Evolutionary conservation across 768 basidiomycete species (phyloP), one percentile per base, ranked within the genome.

Genomic region (Rhodotorula graminis): DNA sequence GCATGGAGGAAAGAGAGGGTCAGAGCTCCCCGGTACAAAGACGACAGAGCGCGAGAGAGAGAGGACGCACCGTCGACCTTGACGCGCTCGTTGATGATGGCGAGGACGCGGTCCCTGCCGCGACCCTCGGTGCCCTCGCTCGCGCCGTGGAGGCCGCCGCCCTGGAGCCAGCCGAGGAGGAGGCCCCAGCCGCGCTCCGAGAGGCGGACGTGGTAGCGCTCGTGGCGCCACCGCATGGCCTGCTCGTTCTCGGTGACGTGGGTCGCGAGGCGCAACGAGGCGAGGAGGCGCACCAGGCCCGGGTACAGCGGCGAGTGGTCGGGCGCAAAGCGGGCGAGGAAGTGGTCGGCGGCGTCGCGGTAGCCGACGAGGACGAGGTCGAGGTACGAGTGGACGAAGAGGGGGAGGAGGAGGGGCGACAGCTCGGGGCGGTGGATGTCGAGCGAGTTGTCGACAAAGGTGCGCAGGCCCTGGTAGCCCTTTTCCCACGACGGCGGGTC

Each of bases 321-420:
- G 5, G 87, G 80, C 18, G 86, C 84, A 72, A 96, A 83, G 4
- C 76, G 69, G 61, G 23, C 33, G 44, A 70, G 59, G 65, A 71
- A 61, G 21, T 65, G 82, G 88, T 73, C 79, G 90, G 94, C 94
- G 75, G 93, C 90, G 79, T 92, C 90, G 42, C 77, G 67, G 67
- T 91, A 92, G 18, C 92, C 93, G 63, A 89, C 88, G 77, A 93
- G 89, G 60, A 98, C 88, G 61, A 99, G 85, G 80, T 97, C 95
- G 44, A 99, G 84, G 81, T 95, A 97, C 80, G 97, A 97, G 81
- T 99, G 93, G 62, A 91, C 92, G 80, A 97, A 98, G 73, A 99
- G 90, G 6, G 96, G 96, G 79, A 93, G 96, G 25, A 96, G 82
- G 49, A 99, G 89, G 58, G 92, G 93, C 58, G 90, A 86, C 77